Percentiles rank a stretch among this genome's conserved stretches.
These are phyloP conservation scores for Vicia villosa DNA, from an alignment of 306 rosid species.

Conservation along the genomic window DNA sequence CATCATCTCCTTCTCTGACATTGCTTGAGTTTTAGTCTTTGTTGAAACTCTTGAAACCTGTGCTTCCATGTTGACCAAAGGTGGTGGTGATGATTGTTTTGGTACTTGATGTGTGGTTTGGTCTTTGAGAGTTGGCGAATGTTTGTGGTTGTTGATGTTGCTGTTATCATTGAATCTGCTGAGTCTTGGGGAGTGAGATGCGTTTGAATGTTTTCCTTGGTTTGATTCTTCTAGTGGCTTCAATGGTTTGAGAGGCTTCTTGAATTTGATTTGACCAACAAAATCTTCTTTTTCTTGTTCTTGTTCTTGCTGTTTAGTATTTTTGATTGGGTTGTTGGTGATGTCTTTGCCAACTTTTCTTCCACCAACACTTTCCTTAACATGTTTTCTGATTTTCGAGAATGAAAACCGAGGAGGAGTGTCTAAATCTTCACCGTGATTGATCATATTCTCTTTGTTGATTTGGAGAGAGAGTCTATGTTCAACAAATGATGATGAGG, in stretches of 20 bases:
- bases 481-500: slow-evolving; percentile 70
- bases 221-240: slow-evolving; percentile 44
- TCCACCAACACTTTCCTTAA: slow-evolving; percentile 67
- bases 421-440: slow-evolving; percentile 48
- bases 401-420: slow-evolving; percentile 52
- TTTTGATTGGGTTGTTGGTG: slow-evolving; percentile 68
- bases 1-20: slow-evolving; percentile 33
- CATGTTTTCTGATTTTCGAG: slow-evolving; percentile 62
- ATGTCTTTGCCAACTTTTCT: slow-evolving; percentile 78
- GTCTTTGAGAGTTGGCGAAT: slow-evolving; percentile 47
- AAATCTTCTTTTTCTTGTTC: slow-evolving; percentile 46
- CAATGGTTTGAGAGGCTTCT: slow-evolving; percentile 41
- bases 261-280: slow-evolving; percentile 47
- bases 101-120: slow-evolving; percentile 34
- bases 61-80: slow-evolving; percentile 35
- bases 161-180: slow-evolving; percentile 52
- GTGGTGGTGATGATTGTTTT: slow-evolving; percentile 40
- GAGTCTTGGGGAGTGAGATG: slow-evolving; percentile 49
- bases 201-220: slow-evolving; percentile 45
- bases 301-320: slow-evolving; percentile 16
- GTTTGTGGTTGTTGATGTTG: slow-evolving; percentile 24
- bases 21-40: slow-evolving; percentile 44
- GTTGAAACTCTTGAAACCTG: slow-evolving; percentile 38
- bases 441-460: slow-evolving; percentile 62
- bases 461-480: slow-evolving; percentile 84